A percentile compares a stretch with the other conserved stretches of the same genome.
These are phyloP conservation scores for Rhizopogon vulgaris DNA, from an alignment of 768 basidiomycete species.

Conservation along the genomic window DNA sequence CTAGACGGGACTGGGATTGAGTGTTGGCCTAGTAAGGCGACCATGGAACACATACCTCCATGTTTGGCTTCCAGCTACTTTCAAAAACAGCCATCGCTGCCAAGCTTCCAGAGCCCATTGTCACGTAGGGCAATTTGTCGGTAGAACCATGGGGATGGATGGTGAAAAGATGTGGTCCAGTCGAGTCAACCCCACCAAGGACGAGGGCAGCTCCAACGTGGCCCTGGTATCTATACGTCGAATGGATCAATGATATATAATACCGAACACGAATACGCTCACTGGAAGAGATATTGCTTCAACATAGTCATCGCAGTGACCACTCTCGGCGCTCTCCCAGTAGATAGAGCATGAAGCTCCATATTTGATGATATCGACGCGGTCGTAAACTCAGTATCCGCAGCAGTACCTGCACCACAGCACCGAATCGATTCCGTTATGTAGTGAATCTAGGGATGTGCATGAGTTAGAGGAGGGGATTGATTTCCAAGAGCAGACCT, in stretches of 20 bases:
- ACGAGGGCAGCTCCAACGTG: slow-evolving; percentile 94
- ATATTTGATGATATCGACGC: slow-evolving; percentile 95
- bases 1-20: slow-evolving; percentile 31
- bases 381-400: slow-evolving; percentile 94
- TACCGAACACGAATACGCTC: slow-evolving; percentile 12
- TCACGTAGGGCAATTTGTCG: slow-evolving; percentile 97
- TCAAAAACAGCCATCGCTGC: slow-evolving; percentile 99
- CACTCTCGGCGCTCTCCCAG: slow-evolving; percentile 86
- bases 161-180: slow-evolving; percentile 93
- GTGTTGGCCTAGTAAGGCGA: background rate
- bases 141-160: slow-evolving; percentile 96
- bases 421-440: slow-evolving; percentile 94
- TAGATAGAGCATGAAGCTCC: slow-evolving; percentile 85
- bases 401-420: slow-evolving; percentile 99
- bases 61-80: slow-evolving; percentile 70
- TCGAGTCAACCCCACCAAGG: slow-evolving; percentile 91
- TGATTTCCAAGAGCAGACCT: slow-evolving; percentile 45
- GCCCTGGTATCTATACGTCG: slow-evolving; percentile 71
- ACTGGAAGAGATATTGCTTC: slow-evolving; percentile 93
- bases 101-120: slow-evolving; percentile 94
- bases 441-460: slow-evolving; percentile 77
- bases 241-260: background rate
- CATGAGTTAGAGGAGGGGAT: background rate
- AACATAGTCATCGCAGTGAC: slow-evolving; percentile 99
- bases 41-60: slow-evolving; percentile 55